phyloP scores from a whole-genome alignment of 352 stramenopile genomes.

The Albugo laibachii region DNA sequence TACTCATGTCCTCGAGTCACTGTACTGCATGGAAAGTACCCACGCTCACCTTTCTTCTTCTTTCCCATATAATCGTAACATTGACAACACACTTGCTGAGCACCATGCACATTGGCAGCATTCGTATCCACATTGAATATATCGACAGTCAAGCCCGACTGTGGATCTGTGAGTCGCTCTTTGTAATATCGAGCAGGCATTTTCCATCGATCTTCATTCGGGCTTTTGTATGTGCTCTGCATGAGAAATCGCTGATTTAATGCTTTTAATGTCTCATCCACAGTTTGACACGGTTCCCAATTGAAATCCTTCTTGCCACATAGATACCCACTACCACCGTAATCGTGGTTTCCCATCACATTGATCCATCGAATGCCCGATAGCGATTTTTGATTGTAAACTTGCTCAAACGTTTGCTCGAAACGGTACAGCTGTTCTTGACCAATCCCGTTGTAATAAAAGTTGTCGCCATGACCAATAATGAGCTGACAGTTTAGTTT shows the following conservation, averaged over 20 bases:
- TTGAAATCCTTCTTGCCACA: conserved; percentile 7
- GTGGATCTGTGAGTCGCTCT: conserved; percentile 18
- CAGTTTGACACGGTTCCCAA: conserved; percentile 12
- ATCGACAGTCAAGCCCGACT: conserved; percentile 23
- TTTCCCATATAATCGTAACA: conserved; percentile 29
- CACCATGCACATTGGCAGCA: conserved; percentile 23
- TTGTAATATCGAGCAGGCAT: conserved; percentile 37
- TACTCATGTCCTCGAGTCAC: conserved; percentile 21
- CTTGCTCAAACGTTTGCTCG: conserved; percentile 29
- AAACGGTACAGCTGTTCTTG: conserved; percentile 24
- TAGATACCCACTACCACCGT: conserved; percentile 34
- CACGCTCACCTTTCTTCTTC: conserved; percentile 11
- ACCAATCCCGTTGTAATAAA: conserved; percentile 45
- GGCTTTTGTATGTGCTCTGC: conserved; percentile 24
- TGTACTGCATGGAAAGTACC: conserved; percentile 24
- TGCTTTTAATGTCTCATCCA: conserved; percentile 9
- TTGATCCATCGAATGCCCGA: conserved; percentile 34
- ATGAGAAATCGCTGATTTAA: conserved; percentile 22
- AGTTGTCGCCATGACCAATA: conserved; percentile 23
- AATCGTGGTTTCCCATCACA: conserved; percentile 53
- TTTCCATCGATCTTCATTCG: conserved; percentile 31
- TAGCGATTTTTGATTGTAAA: conserved; percentile 26
- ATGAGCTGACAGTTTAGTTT: conserved; percentile 2
- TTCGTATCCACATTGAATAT: conserved; percentile 45
- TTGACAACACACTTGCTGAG: conserved; percentile 29